Evolutionary conservation across 148 eudicot genomes (phyloP), one percentile per base, ranked within the genome.

Genomic region (Cornus kousa): DNA sequence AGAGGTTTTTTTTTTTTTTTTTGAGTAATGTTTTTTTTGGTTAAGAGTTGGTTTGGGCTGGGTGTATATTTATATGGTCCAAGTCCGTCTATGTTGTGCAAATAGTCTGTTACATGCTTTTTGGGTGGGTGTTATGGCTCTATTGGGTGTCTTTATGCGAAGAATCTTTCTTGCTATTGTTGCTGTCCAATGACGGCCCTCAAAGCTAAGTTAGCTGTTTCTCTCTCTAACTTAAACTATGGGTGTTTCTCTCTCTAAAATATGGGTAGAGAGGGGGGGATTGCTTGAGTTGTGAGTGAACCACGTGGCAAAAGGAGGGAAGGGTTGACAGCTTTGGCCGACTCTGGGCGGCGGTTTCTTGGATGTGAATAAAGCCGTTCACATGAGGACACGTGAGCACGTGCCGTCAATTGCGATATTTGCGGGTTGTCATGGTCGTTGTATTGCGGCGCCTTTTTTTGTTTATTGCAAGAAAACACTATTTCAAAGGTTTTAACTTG

Each of bases 381-480:
- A 80, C 81, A 60, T 80, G 86, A 74, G 71, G 57, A 67, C 77
- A 74, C 81, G 86, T 78, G 79, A 84, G 75, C 81, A 81, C 79
- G 82, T 74, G 79, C 82, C 74, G 17, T 9, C 48, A 24, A 60
- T 62, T 62, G 55, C 78, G 62, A 17, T 3, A 80, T 74, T 33
- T 23, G 50, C 77, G 77, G 82, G 60, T 55, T 55, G 23, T 62
- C 19, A 20, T 20, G 4, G 66, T 3, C 20, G 66, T 0, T 62
- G 19, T 19, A 70, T 78, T 78, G 74, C 80, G 80, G 80, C 80
- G 80, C 74, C 24, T 48, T 78, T 70, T 77, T n/a, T 62, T 2
- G n/a, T n/a, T 4, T 62, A 62, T 62, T 62, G 4, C 66, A 62
- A 62, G 57, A 13, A 60, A 20, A 60, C 65, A 60, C 43, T 39